Evolutionary conservation across 495 filamentous ascomycete genomes (phyloP).

Genomic region (Penicillium riverlandense): DNA sequence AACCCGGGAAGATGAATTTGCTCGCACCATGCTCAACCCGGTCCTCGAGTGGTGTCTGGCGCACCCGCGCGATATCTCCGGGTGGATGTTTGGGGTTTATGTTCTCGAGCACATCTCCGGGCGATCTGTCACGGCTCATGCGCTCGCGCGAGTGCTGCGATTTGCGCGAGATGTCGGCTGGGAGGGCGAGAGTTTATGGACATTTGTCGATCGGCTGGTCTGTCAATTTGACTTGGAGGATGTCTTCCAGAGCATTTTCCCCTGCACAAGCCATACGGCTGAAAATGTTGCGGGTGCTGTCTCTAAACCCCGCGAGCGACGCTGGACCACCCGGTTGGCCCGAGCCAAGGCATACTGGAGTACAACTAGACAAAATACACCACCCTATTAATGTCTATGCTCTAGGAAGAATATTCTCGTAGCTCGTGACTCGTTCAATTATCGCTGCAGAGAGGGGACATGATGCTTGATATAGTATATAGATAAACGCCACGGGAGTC

Average conservation of each 20-base stretch:
- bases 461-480: not conserved
- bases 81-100: conserved; percentile 62
- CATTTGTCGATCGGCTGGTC: conserved; percentile 27
- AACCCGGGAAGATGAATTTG: conserved; percentile 5
- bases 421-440: conserved; percentile 9
- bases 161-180: conserved; percentile 36
- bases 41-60: conserved; percentile 50
- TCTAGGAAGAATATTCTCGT: conserved; percentile 1
- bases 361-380: not conserved
- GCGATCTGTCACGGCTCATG: conserved; percentile 1
- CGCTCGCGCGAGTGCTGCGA: conserved; percentile 17
- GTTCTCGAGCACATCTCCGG: conserved; percentile 30
- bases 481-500: conserved; percentile 11
- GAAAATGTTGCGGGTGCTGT: no score
- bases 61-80: conserved; percentile 68
- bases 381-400: not conserved
- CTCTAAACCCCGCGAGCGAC: no score
- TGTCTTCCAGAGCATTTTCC: conserved; percentile 2
- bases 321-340: conserved; percentile 22
- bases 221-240: conserved; percentile 15
- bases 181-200: conserved; percentile 42
- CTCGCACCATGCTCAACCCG: conserved; percentile 12
- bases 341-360: conserved; percentile 22
- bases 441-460: conserved; percentile 3
- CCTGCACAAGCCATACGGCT: not conserved